Percentiles rank a stretch among this genome's conserved stretches.
phyloP scores from a whole-genome alignment of 1,139 yeast genomes.

The Pichia sp. region DNA sequence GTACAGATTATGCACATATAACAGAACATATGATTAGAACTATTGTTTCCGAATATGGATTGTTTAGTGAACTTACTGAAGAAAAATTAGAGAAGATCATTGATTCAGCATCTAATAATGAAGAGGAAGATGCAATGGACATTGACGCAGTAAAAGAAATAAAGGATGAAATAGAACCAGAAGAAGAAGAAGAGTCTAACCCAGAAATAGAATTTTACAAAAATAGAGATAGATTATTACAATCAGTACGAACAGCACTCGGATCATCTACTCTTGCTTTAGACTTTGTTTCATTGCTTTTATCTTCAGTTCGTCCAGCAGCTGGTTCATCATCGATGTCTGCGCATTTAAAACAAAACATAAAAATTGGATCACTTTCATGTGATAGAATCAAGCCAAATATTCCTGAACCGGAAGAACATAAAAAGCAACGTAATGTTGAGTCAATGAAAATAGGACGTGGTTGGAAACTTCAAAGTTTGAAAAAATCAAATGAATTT shows the following conservation, averaged over 20 bases:
- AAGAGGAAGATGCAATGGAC: conserved; percentile 2
- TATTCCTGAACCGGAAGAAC: conserved; percentile 15
- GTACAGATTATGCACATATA: conserved; percentile 14
- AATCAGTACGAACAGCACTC: conserved; percentile 48
- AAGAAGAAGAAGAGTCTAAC: not conserved
- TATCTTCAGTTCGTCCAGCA: conserved; percentile 78
- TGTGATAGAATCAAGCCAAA: conserved; percentile 45
- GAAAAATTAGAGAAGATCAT: conserved; percentile 11
- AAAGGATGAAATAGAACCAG: not conserved
- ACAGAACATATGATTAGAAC: conserved; percentile 15
- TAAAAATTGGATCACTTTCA: conserved; percentile 75
- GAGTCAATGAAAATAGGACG: conserved; percentile 41
- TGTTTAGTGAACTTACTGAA: conserved; percentile 17
- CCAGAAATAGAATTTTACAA: conserved; percentile 2
- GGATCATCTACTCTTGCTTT: conserved; percentile 85
- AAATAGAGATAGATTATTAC: conserved; percentile 12
- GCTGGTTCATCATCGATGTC: conserved; percentile 87
- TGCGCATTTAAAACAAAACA: conserved; percentile 71
- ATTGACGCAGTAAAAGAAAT: conserved; percentile 1
- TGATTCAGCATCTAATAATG: not conserved
- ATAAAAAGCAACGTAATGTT: conserved; percentile 25
- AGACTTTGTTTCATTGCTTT: conserved; percentile 77
- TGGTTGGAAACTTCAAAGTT: conserved; percentile 81
- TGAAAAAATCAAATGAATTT: conserved; percentile 48
- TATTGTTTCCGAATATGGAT: conserved; percentile 20